These are phyloP conservation scores for Ophiostoma himal-ulmi DNA, from an alignment of 2,329 filamentous ascomycete species.

Conservation along the genomic window DNA sequence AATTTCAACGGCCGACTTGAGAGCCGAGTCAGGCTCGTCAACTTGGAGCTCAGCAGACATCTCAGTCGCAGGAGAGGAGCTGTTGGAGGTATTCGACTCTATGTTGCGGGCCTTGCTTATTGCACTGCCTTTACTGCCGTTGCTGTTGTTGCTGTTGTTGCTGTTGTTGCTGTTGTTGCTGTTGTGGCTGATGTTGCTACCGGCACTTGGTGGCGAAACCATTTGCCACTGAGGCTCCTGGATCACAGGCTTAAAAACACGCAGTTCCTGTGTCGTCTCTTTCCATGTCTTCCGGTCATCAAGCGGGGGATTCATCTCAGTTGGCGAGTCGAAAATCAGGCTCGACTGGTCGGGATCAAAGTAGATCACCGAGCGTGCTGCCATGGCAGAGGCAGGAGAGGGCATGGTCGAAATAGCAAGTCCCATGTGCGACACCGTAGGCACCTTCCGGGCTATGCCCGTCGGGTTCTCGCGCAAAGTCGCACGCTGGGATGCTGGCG, in stretches of 20 bases:
- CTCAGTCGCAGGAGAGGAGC: slow-evolving; percentile 29
- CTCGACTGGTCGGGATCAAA: slow-evolving; percentile 36
- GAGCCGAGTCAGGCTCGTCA: slow-evolving; percentile 39
- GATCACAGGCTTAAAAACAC: slow-evolving; percentile 35
- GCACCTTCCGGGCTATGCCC: slow-evolving; percentile 18
- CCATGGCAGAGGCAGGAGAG: not conserved
- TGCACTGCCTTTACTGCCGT: slow-evolving; percentile 21
- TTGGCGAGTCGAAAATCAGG: slow-evolving; percentile 41
- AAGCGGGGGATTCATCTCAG: slow-evolving; percentile 26
- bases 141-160: slow-evolving; percentile 21
- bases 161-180: slow-evolving; percentile 10
- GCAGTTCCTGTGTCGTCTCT: slow-evolving; percentile 17
- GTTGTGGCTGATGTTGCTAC: slow-evolving; percentile 24
- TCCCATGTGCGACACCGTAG: slow-evolving; percentile 11
- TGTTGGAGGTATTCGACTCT: not conserved
- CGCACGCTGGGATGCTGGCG: slow-evolving; percentile 12
- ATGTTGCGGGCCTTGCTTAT: slow-evolving; percentile 18
- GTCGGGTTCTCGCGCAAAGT: slow-evolving; percentile 26
- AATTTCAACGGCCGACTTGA: slow-evolving; percentile 55
- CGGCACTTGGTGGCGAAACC: slow-evolving; percentile 37
- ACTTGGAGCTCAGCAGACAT: slow-evolving; percentile 34
- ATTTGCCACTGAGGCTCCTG: slow-evolving; percentile 46
- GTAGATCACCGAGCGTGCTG: slow-evolving; percentile 21
- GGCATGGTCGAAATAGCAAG: slow-evolving; percentile 1
- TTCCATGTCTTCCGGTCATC: slow-evolving; percentile 22